Conservation (phyloP, 495 filamentous ascomycete species). For the Bathelium albidoporum region DNA sequence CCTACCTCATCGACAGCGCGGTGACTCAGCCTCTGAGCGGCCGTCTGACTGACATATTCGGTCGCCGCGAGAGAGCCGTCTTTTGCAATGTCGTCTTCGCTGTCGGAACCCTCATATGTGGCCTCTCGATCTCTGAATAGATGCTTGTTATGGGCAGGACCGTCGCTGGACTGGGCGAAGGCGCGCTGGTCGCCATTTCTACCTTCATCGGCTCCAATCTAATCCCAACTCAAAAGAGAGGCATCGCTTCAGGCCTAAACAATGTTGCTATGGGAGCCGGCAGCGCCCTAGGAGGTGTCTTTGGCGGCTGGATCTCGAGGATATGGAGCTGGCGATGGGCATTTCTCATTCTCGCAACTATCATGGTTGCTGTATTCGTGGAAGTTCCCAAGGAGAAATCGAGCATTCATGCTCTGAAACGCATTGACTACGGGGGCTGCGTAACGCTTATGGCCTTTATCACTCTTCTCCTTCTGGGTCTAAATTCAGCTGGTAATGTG, state of each 20-base stretch:
- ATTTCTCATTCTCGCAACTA: conserved; percentile 70
- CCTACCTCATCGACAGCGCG: conserved; percentile 85
- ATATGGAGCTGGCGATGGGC: conserved; percentile 66
- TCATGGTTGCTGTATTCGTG: conserved; percentile 44
- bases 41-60: conserved; percentile 80
- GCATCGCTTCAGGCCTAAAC: conserved; percentile 74
- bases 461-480: conserved; percentile 64
- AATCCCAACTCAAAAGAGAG: conserved; percentile 72
- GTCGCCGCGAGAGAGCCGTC: conserved; percentile 62
- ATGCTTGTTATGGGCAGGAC: conserved; percentile 71
- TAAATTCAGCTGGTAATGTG: conserved; percentile 80
- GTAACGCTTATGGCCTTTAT: conserved; percentile 58
- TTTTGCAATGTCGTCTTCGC: conserved; percentile 76
- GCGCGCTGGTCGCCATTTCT: conserved; percentile 69
- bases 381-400: background rate
- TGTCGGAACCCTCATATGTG: conserved; percentile 74
- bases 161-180: conserved; percentile 71
- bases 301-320: conserved; percentile 78
- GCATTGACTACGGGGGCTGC: conserved; percentile 72
- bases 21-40: conserved; percentile 79
- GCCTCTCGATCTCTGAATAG: conserved; percentile 56
- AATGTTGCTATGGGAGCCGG: conserved; percentile 67
- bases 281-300: conserved; percentile 59
- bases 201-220: conserved; percentile 77
- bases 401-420: conserved; percentile 54